Evolutionary conservation across 345 rosid species (phyloP), one percentile per base, ranked within the genome.

Genomic region (Euphorbia peplus): DNA sequence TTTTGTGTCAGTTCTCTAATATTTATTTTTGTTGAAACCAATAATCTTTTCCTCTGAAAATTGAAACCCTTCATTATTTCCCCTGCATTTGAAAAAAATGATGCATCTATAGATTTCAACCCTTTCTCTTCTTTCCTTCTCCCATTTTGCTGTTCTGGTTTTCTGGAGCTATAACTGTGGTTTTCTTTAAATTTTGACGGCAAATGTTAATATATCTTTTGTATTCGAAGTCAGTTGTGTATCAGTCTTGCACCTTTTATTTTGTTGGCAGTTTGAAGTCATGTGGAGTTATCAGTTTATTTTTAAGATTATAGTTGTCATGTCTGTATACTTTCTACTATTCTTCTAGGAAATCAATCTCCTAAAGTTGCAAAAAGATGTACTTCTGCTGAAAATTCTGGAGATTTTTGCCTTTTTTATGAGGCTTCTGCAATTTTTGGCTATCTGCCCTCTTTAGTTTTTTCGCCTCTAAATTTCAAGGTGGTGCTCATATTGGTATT

Each of bases 321-420:
- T 51, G 58, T 52, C 53, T 18, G 25, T 50, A 30, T 50, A 3
- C 18, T 9, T 24, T 56, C 15, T 14, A 22, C 51, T 68, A 9
- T 56, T 57, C 47, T 21, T 56, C 6, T 7, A 22, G 21, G 64
- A 41, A 46, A 32, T 32, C 3, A 32, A 32, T 32, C 37, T 32
- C 37, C 6, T 6, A 32, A 32, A 32, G 6, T 32, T 16, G 14
- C 8, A 32, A 25, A 30, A 21, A 22, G 42, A 41, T 32, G 54
- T 42, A 7, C 15, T 44, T 15, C 42, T 25, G 60, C 35, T 67
- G 63, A 67, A 32, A 55, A 66, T 46, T 52, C 5, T 50, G 59
- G 50, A 32, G 59, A 26, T 48, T 42, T 58, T 65, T 65, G 57
- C 25, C 46, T 5, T 41, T 19, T 66, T 51, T 21, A 42, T 22